A percentile compares a stretch with the other conserved stretches of the same genome.
These are phyloP conservation scores for Kandelia obovata DNA, from an alignment of 345 rosid species.

Conservation along the genomic window DNA sequence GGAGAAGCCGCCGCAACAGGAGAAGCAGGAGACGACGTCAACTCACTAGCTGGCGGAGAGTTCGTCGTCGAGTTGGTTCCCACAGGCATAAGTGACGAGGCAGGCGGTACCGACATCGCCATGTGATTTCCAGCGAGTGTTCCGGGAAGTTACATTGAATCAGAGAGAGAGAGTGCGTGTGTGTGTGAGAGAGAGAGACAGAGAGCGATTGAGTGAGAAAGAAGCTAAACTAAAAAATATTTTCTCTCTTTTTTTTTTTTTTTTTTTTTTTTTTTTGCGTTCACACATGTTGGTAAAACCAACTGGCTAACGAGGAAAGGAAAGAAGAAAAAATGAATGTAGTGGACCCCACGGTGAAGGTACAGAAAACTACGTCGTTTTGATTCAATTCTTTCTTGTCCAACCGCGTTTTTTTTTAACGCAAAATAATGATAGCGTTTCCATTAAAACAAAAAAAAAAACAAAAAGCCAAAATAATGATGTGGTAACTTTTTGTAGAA, in stretches of 20 bases:
- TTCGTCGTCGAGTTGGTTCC: not conserved
- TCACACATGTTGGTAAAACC: not conserved
- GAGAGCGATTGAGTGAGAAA: not conserved
- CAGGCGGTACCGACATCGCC: conserved; percentile 16
- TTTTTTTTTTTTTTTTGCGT: not conserved
- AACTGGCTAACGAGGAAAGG: not conserved
- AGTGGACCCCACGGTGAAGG: too few species aligned
- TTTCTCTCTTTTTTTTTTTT: too few species aligned
- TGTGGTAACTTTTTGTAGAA: too few species aligned
- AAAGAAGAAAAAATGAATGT: too few species aligned
- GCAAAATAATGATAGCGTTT: too few species aligned
- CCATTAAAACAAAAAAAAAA: too few species aligned
- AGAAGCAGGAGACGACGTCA: not conserved
- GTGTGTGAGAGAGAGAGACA: not conserved
- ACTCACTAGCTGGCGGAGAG: not conserved
- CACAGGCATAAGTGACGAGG: conserved; percentile 10
- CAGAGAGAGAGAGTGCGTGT: not conserved
- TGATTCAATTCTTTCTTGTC: too few species aligned
- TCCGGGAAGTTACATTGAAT: not conserved
- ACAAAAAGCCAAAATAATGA: too few species aligned
- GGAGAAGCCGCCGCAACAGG: not conserved
- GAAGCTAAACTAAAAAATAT: too few species aligned
- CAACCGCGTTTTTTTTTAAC: too few species aligned
- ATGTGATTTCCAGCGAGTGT: not conserved
- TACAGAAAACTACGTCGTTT: too few species aligned